phyloP scores from a whole-genome alignment of 768 basidiomycete genomes.

The Candolleomyces eurysporus region DNA sequence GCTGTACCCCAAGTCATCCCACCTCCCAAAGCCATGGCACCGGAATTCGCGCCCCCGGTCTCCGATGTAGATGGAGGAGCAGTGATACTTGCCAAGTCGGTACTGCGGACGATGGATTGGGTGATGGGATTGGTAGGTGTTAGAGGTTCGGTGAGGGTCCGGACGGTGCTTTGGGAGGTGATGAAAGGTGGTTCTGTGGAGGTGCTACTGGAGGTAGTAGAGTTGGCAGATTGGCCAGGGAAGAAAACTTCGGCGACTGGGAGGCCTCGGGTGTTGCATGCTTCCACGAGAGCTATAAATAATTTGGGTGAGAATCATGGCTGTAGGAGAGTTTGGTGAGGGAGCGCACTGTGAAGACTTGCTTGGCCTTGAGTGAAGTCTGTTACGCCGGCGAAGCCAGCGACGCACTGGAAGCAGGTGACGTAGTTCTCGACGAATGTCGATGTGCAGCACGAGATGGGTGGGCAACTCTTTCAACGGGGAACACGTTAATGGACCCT shows the following conservation, averaged over 20 bases:
- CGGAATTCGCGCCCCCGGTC: not conserved
- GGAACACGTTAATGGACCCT: not conserved
- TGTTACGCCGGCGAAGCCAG: slow-evolving; percentile 21
- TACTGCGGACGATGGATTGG: not conserved
- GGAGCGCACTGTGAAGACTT: not conserved
- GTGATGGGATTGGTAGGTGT: not conserved
- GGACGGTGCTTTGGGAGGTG: not conserved
- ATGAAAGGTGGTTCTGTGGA: not conserved
- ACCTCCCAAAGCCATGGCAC: too few relatives aligned
- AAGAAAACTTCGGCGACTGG: slow-evolving; percentile 21
- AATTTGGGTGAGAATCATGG: not conserved
- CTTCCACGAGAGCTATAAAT: not conserved
- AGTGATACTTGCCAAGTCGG: not conserved
- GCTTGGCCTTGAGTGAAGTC: slow-evolving; percentile 28
- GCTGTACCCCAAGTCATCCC: not conserved
- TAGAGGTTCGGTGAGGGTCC: not conserved
- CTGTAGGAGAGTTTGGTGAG: not conserved
- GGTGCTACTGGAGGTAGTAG: slow-evolving; percentile 14
- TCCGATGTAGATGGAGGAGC: not conserved
- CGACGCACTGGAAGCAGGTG: slow-evolving; percentile 34
- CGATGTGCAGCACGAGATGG: slow-evolving; percentile 25
- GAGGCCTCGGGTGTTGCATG: slow-evolving; percentile 14
- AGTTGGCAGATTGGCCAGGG: slow-evolving; percentile 19
- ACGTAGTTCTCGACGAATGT: slow-evolving; percentile 29
- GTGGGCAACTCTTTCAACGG: slow-evolving; percentile 5